Conservation (phyloP, 805 yeast genomes). For the Komagataella phaffii region DNA sequence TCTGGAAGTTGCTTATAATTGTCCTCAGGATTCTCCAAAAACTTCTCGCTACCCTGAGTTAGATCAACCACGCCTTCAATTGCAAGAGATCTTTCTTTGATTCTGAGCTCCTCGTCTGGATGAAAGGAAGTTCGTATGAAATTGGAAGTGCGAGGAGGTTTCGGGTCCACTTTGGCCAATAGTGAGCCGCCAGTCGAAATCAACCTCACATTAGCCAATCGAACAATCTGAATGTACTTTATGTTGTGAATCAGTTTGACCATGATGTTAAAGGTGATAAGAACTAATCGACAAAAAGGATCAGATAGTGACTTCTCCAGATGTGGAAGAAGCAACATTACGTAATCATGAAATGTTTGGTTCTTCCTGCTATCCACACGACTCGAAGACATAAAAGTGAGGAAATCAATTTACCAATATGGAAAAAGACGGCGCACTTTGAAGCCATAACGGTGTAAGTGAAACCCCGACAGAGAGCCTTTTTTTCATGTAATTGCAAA, state of each 20-base stretch:
- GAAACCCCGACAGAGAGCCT: too few species aligned
- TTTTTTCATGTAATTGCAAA: too few species aligned
- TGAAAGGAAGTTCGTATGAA: background rate
- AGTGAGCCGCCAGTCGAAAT: background rate
- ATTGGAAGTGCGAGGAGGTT: background rate
- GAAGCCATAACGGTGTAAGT: too few species aligned
- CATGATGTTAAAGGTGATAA: background rate
- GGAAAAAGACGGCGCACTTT: too few species aligned
- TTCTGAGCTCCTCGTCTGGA: background rate
- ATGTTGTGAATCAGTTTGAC: background rate
- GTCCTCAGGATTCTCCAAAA: conserved; percentile 7
- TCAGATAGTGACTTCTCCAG: background rate
- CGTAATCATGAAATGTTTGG: background rate
- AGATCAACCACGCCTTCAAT: background rate
- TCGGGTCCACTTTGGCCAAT: background rate
- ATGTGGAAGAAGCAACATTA: background rate
- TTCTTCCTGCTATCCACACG: background rate
- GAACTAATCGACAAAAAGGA: background rate
- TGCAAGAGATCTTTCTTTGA: background rate
- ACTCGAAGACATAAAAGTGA: background rate
- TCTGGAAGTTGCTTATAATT: conserved; percentile 35
- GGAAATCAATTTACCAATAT: background rate
- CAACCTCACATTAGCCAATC: background rate
- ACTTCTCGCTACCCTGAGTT: background rate
- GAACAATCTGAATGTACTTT: background rate